Percentiles rank a stretch among this genome's conserved stretches.
Evolutionary conservation across 331 rosid genomes (phyloP).

Genomic region (Ulmus americana): DNA sequence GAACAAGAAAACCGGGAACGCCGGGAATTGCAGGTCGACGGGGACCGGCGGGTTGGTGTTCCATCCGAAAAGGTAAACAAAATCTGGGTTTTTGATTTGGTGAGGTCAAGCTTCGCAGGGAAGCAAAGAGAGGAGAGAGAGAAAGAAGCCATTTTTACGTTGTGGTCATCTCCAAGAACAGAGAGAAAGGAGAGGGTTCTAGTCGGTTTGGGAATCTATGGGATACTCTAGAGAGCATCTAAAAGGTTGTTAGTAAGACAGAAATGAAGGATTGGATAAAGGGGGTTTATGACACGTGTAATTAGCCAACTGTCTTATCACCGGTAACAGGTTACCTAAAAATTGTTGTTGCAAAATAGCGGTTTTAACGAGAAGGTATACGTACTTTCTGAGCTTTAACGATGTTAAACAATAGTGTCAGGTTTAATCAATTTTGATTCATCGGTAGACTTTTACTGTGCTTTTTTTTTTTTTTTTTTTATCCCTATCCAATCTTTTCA

Average conservation of each 20-base stretch:
- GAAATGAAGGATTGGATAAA: not conserved
- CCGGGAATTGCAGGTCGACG: constrained; percentile 23
- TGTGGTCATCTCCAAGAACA: constrained; percentile 16
- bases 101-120: constrained; percentile 20
- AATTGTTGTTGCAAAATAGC: not conserved
- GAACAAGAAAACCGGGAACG: constrained; percentile 34
- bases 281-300: constrained; percentile 14
- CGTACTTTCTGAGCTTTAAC: no score
- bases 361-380: not conserved
- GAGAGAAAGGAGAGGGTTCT: not conserved
- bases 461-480: no score
- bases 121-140: constrained; percentile 32
- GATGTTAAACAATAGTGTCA: no score
- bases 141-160: constrained; percentile 36
- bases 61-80: constrained; percentile 2
- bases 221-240: not conserved
- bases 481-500: no score
- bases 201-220: not conserved
- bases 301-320: not conserved
- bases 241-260: not conserved
- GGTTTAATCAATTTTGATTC: no score
- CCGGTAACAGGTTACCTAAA: not conserved
- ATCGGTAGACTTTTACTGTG: no score
- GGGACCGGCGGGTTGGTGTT: constrained; percentile 17
- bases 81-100: constrained; percentile 21